Conservation (phyloP, 2,329 filamentous ascomycete genomes). For the Cordyceps pruinosa region DNA sequence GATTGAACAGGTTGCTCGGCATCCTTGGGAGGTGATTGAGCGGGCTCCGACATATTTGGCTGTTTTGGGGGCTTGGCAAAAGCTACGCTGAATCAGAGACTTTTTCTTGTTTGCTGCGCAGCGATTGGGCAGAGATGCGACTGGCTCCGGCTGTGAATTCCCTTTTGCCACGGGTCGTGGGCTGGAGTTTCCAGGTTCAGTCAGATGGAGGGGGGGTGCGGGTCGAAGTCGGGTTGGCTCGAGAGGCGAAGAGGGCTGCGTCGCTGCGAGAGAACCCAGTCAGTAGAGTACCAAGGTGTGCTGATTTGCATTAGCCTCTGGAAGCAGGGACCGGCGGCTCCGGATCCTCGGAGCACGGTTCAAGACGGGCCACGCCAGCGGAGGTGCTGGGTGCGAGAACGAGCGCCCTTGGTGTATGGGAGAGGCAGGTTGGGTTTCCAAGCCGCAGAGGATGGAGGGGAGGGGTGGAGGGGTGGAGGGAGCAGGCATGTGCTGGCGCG, state of each 20-base stretch:
- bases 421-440: constrained; percentile 5
- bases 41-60: constrained; percentile 86
- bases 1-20: constrained; percentile 90
- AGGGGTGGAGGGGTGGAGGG: not conserved
- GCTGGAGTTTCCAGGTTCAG: constrained; percentile 6
- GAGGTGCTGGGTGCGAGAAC: not conserved
- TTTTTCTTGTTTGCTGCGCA: constrained; percentile 35
- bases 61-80: constrained; percentile 34
- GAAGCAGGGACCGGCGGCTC: constrained; percentile 2
- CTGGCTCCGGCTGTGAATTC: constrained; percentile 1
- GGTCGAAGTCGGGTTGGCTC: constrained; percentile 10
- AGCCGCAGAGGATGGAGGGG: not conserved
- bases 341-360: not conserved
- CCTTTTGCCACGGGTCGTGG: not conserved
- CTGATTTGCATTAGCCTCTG: constrained; percentile 7
- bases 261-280: constrained; percentile 2
- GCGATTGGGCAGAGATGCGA: constrained; percentile 8
- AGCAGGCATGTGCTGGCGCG: constrained; percentile 4
- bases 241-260: not conserved
- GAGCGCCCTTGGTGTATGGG: not conserved
- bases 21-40: constrained; percentile 86
- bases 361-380: not conserved
- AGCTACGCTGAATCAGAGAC: constrained; percentile 43
- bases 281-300: not conserved
- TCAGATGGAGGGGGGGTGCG: constrained; percentile 8